These are phyloP conservation scores for Globisporangium alternatum DNA, from an alignment of 352 stramenopile species.

Conservation along the genomic window DNA sequence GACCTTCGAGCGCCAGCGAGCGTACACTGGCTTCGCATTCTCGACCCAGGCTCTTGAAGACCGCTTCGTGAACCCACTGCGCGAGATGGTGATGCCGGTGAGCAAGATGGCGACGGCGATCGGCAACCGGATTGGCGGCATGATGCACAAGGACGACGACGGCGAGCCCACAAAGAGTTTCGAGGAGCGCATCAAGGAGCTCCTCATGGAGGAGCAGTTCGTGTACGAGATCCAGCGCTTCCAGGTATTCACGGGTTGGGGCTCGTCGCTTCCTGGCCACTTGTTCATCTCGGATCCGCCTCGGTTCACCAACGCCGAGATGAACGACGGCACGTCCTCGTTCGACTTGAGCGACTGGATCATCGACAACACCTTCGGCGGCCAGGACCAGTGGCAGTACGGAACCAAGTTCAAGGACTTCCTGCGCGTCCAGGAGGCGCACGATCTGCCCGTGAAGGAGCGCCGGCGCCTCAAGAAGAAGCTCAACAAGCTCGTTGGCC, in stretches of 20 bases:
- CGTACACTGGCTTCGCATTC: conserved; percentile 84
- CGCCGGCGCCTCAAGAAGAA: conserved; percentile 75
- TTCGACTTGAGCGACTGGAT: conserved; percentile 79
- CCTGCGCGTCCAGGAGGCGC: conserved; percentile 54
- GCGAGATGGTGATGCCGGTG: conserved; percentile 67
- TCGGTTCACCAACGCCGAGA: conserved; percentile 71
- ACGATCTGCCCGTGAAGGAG: conserved; percentile 42
- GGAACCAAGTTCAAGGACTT: conserved; percentile 86
- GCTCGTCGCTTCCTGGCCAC: conserved; percentile 67
- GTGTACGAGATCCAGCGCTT: conserved; percentile 85
- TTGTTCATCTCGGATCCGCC: conserved; percentile 76
- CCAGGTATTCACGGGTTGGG: conserved; percentile 84
- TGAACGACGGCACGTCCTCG: conserved; percentile 55
- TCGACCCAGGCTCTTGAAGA: conserved; percentile 77
- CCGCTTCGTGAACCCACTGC: conserved; percentile 76
- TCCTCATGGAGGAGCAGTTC: conserved; percentile 55
- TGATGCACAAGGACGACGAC: conserved; percentile 31
- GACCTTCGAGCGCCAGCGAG: conserved; percentile 35
- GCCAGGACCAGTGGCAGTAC: conserved; percentile 81
- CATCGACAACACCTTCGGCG: conserved; percentile 71
- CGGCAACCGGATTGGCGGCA: conserved; percentile 34
- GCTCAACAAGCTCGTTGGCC: conserved; percentile 78
- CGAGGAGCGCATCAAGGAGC: conserved; percentile 59
- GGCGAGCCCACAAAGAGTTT: conserved; percentile 40
- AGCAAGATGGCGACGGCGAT: conserved; percentile 40